Evolutionary conservation across 495 filamentous ascomycete species (phyloP), one percentile per base, ranked within the genome.

Genomic region (Penicillium herquei): DNA sequence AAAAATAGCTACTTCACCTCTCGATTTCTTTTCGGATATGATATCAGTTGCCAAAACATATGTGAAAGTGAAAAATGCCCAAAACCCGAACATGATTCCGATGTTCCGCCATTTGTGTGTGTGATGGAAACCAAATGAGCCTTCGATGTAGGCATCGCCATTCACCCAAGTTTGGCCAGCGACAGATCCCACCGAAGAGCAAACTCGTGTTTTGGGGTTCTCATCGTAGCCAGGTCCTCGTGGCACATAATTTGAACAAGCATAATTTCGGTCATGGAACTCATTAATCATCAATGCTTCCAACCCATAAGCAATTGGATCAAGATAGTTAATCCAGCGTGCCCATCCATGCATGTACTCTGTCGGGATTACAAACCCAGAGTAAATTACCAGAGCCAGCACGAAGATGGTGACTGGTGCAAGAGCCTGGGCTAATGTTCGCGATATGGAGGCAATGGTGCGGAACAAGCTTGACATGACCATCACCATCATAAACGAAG

Each of bases 241-340:
- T 11, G 43, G 43, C 6, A 46, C 43, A 30, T 80, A 88, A 7
- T 54, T 46, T 2, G 79, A 73, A 64, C 92, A 97, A 0, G 31
- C 14, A 58, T 90, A 92, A 0, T 81, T 55, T 4, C 87, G 84
- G 32, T 72, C 69, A 57, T 82, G 77, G 66, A 94, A 96, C 69
- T 96, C 92, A 65, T 97, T 97, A 60, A 94, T 83, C 84, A 97
- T 89, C 12, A 97, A 71, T 2, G 84, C 76, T 70, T 97, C 92
- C 63, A 96, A 96, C 1, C 87, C 84, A 59, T 96, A 97, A 55
- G 82, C 84, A 39, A 97, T 82, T 4, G 91, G 91, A 57, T 96
- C 86, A 10, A 96, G 66, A 57, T 91, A 96, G 59, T 90, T 89
- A 35, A 97, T 76, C 92, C 92, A 96, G 26, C 88, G 80, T 59